phyloP scores from a whole-genome alignment of 768 basidiomycete species.

The Pluteus cervinus region DNA sequence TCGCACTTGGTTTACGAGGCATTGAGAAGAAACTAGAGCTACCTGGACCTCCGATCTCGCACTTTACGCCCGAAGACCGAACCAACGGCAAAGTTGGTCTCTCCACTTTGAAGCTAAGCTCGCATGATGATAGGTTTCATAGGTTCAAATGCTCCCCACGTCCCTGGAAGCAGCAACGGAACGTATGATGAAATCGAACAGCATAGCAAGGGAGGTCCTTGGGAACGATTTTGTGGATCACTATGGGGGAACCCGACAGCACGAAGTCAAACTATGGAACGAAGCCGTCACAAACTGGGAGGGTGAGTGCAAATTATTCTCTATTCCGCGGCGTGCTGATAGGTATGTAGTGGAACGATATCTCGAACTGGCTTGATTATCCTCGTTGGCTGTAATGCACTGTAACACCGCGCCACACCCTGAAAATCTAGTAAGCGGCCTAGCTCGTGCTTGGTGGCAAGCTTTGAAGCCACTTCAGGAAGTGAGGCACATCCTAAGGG shows the following conservation, averaged over 20 bases:
- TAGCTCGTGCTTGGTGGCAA: conserved; percentile 14
- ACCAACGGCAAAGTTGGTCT: conserved; percentile 45
- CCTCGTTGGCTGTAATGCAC: background rate
- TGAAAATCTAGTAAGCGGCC: background rate
- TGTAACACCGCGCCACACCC: background rate
- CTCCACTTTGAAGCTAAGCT: conserved; percentile 10
- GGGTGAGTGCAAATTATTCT: conserved; percentile 41
- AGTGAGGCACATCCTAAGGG: conserved; percentile 64
- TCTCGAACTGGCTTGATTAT: conserved; percentile 64
- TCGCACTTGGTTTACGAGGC: conserved; percentile 81
- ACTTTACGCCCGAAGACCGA: conserved; percentile 50
- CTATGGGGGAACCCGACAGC: conserved; percentile 89
- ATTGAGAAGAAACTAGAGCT: conserved; percentile 72
- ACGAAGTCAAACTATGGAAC: conserved; percentile 84
- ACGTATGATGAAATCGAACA: conserved; percentile 71
- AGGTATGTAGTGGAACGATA: conserved; percentile 68
- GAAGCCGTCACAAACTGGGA: conserved; percentile 94
- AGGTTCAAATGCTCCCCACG: conserved; percentile 72
- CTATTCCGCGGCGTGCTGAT: conserved; percentile 7
- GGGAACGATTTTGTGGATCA: conserved; percentile 93
- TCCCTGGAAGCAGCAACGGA: conserved; percentile 77
- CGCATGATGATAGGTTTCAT: conserved; percentile 5
- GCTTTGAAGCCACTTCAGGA: conserved; percentile 58
- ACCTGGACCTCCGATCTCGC: conserved; percentile 63
- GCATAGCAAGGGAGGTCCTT: conserved; percentile 82